These are phyloP conservation scores for Trichopus zeylanicus DNA, from an alignment of 116 monocot genomes.

Conservation along the genomic window DNA sequence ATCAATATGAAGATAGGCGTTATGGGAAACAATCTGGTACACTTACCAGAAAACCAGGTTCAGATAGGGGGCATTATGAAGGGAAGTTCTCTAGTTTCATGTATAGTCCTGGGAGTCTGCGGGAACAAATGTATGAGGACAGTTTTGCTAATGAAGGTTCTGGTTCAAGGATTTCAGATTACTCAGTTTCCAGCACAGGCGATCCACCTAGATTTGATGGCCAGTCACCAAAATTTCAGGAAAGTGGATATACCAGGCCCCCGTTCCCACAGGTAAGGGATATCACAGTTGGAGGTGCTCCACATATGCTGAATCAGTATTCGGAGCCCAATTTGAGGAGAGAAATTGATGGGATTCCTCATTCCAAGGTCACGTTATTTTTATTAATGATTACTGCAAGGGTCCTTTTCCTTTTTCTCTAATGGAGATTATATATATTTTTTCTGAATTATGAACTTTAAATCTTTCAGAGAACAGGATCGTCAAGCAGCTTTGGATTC, in stretches of 20 bases:
- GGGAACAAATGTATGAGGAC: constrained; percentile 63
- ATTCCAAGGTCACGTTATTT: constrained; percentile 33
- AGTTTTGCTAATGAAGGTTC: constrained; percentile 73
- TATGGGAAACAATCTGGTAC: constrained; percentile 57
- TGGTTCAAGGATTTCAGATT: constrained; percentile 57
- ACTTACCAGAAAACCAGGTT: constrained; percentile 63
- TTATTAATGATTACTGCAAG: neutral
- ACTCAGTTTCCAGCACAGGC: constrained; percentile 54
- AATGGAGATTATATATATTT: neutral
- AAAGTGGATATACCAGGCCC: constrained; percentile 35
- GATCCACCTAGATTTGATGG: constrained; percentile 50
- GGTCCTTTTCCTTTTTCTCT: neutral
- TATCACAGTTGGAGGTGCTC: constrained; percentile 33
- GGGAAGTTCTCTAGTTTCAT: constrained; percentile 49
- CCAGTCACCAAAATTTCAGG: constrained; percentile 56
- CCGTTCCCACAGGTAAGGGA: constrained; percentile 33
- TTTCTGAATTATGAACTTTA: constrained; percentile 1
- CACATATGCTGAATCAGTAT: neutral
- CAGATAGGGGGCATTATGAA: constrained; percentile 53
- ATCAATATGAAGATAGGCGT: constrained; percentile 83
- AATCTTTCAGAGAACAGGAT: constrained; percentile 52
- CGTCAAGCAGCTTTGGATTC: constrained; percentile 67
- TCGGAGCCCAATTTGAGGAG: constrained; percentile 17
- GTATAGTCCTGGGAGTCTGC: constrained; percentile 52
- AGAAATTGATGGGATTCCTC: constrained; percentile 20